Evolutionary conservation across 2,329 filamentous ascomycete species (phyloP).

Genomic region (Alternaria longipes): DNA sequence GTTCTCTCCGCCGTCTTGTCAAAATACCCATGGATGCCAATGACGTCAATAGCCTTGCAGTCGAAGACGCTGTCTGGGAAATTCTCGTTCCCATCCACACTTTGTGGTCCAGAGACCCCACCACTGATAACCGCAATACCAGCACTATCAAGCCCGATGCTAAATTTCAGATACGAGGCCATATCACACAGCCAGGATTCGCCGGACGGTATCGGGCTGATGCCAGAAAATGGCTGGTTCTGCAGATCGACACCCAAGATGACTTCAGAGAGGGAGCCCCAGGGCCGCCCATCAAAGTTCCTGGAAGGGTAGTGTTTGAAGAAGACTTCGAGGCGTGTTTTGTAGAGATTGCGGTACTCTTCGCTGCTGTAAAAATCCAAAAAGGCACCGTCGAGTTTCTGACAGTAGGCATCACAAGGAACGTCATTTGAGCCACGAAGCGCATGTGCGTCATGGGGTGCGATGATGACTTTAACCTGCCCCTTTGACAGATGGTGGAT

Average conservation of each 20-base stretch:
- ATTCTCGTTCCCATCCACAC: conserved; percentile 36
- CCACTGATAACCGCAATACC: conserved; percentile 49
- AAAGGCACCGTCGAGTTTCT: conserved; percentile 42
- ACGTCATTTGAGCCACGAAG: conserved; percentile 43
- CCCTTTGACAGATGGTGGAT: conserved; percentile 48
- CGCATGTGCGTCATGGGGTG: conserved; percentile 47
- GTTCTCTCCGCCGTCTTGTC: conserved; percentile 32
- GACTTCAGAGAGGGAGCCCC: conserved; percentile 42
- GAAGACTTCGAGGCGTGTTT: conserved; percentile 44
- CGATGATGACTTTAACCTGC: conserved; percentile 49
- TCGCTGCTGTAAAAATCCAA: conserved; percentile 48
- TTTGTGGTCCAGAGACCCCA: conserved; percentile 45
- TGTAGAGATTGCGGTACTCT: conserved; percentile 41
- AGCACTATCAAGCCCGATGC: conserved; percentile 34
- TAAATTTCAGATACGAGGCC: conserved; percentile 43
- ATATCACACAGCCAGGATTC: conserved; percentile 50
- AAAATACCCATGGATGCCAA: conserved; percentile 48
- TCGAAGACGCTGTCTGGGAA: conserved; percentile 46
- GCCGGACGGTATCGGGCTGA: conserved; percentile 46
- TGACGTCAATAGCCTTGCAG: conserved; percentile 46
- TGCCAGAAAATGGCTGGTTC: conserved; percentile 47
- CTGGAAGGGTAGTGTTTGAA: conserved; percentile 49
- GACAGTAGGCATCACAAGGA: conserved; percentile 48
- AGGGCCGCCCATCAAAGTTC: conserved; percentile 44
- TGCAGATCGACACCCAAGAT: conserved; percentile 50